Evolutionary conservation across 176 grass and related monocot genomes (phyloP), one percentile per base, ranked within the genome.

Genomic region (Carex cristatella): DNA sequence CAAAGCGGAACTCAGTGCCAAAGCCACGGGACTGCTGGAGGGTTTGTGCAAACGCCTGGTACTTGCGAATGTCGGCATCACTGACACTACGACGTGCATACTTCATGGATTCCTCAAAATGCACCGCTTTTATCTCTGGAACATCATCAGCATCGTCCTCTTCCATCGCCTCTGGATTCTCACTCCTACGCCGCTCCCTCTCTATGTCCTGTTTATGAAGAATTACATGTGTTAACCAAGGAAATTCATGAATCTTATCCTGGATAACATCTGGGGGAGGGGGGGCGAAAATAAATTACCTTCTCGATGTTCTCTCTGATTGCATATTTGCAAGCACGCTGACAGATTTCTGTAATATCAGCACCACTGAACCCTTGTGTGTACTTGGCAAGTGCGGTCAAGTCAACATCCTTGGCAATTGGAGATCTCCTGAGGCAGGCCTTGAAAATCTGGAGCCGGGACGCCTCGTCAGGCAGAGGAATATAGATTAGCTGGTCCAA

Each of bases 21-120:
- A 95, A 86, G 18, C 93, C 93, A 3, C 93, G 88, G 1, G 93
- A 95, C 67, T 95, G 93, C 88, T 95, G 93, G 79, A 95, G 58
- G 4, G 93, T 94, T 81, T 94, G 94, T 6, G 94, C 94, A 4
- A 97, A 97, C 46, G 90, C 90, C 81, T 94, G 92, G 66, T 97
- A 97, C 80, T 97, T 97, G 16, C 92, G 74, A 35, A 97, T 97
- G 81, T 97, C 94, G 0, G 92, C 90, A 7, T 97, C 94, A 3
- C 92, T 94, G 7, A 97, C 94, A 58, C 94, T 97, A 31, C 94
- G 81, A 4, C 94, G 90, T 0, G 94, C 94, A 32, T 86, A 97
- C 89, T 92, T 97, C 94, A 97, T 97, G 0, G 92, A 91, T 63
- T 97, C 94, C 65, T 97, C 94, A 0, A 97, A 97, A 76, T 94